phyloP scores from a whole-genome alignment of 2,329 filamentous ascomycete genomes.

The Beauveria sp. region DNA sequence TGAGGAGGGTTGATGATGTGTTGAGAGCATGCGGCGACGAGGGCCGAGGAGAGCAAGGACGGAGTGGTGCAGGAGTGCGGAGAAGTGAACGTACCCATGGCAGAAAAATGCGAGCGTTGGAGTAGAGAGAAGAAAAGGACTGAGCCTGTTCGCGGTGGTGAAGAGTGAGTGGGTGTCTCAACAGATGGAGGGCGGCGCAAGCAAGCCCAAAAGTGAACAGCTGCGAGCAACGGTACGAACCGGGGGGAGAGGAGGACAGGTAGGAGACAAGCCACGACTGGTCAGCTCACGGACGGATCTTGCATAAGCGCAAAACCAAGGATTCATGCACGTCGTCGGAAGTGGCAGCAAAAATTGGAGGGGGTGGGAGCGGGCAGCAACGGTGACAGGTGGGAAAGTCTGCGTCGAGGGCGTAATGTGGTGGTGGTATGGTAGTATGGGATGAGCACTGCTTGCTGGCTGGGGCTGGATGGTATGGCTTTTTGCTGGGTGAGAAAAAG shows the following conservation, averaged over 20 bases:
- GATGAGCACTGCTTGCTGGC: background rate
- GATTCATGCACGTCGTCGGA: conserved; percentile 25
- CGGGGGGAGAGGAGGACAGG: conserved; percentile 17
- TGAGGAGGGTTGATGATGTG: conserved; percentile 2
- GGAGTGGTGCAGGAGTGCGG: conserved; percentile 6
- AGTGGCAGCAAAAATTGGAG: conserved; percentile 13
- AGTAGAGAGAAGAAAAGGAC: conserved; percentile 9
- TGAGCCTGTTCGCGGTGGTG: conserved; percentile 12
- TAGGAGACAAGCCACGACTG: conserved; percentile 16
- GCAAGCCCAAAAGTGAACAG: conserved; percentile 13
- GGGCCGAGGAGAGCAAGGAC: conserved; percentile 9
- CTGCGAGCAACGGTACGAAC: conserved; percentile 17
- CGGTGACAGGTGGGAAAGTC: conserved; percentile 10
- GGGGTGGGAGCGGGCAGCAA: conserved; percentile 14
- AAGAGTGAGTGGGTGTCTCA: conserved; percentile 20
- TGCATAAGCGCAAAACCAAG: conserved; percentile 24
- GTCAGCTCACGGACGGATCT: conserved; percentile 24
- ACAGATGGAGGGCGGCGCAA: conserved; percentile 17
- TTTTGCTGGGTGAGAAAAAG: conserved; percentile 12
- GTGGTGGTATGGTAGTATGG: background rate
- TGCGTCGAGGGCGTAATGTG: background rate
- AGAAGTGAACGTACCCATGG: conserved; percentile 14
- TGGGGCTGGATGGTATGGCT: conserved; percentile 10
- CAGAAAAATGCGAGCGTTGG: conserved; percentile 10
- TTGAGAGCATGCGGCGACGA: background rate